Evolutionary conservation across 768 basidiomycete species (phyloP).

Genomic region (Lactarius pseudohatsudake): DNA sequence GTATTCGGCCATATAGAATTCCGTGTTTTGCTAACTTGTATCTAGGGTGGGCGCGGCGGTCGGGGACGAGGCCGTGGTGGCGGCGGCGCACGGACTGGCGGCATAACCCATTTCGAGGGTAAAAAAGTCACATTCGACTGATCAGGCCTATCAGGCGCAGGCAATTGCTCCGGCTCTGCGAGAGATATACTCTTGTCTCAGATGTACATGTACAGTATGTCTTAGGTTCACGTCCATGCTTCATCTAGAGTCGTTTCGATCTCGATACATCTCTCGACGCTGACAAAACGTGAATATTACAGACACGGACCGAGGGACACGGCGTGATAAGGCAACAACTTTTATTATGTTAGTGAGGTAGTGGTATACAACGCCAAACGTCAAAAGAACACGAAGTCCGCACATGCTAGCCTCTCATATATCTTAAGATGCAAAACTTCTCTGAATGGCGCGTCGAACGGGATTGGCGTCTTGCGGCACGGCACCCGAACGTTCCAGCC

Average conservation of each 20-base stretch:
- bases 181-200: background rate
- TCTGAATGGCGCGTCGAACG: conserved; percentile 65
- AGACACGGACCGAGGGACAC: background rate
- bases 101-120: conserved; percentile 62
- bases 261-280: background rate
- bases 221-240: conserved; percentile 10
- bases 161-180: background rate
- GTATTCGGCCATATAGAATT: conserved; percentile 25
- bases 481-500: conserved; percentile 76
- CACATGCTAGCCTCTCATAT: background rate
- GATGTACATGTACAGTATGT: conserved; percentile 1
- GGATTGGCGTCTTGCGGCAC: conserved; percentile 67
- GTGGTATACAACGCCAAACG: conserved; percentile 16
- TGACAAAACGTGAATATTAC: background rate
- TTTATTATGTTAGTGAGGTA: conserved; percentile 17
- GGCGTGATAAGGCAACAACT: background rate
- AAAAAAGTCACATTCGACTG: conserved; percentile 61
- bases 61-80: conserved; percentile 43
- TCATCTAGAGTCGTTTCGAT: conserved; percentile 1
- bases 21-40: conserved; percentile 6
- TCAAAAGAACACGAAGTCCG: conserved; percentile 1
- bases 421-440: conserved; percentile 38
- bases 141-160: conserved; percentile 1
- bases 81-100: conserved; percentile 57
- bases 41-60: conserved; percentile 33